Percentiles rank a stretch among this genome's conserved stretches.
These are phyloP conservation scores for Phylloporus sp. DNA, from an alignment of 768 basidiomycete species.

Conservation along the genomic window DNA sequence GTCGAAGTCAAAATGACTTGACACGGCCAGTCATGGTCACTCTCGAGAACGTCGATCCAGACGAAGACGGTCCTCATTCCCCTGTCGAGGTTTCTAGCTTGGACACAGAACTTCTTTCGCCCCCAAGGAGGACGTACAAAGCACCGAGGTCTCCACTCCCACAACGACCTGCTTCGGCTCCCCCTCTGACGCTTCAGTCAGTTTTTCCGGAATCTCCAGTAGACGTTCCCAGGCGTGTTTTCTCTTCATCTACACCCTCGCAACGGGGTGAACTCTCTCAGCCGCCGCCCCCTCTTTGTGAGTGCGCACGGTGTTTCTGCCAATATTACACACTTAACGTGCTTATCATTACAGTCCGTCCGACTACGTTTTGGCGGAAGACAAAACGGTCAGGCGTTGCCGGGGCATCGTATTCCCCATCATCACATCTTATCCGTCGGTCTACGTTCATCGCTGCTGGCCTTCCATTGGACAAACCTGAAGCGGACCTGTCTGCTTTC, in stretches of 20 bases:
- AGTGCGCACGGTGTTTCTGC: constrained; percentile 25
- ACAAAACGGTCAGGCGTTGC: constrained; percentile 70
- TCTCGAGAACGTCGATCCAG: constrained; percentile 25
- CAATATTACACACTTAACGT: background rate
- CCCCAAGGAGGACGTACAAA: constrained; percentile 28
- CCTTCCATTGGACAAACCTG: constrained; percentile 59
- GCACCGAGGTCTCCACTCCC: constrained; percentile 12
- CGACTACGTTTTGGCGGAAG: constrained; percentile 77
- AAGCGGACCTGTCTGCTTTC: constrained; percentile 56
- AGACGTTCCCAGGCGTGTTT: constrained; percentile 11
- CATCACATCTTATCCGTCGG: constrained; percentile 68
- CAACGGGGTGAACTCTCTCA: constrained; percentile 43
- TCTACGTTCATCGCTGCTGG: constrained; percentile 80
- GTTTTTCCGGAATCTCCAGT: background rate
- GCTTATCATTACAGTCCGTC: constrained; percentile 52
- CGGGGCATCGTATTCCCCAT: constrained; percentile 67
- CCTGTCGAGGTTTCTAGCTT: constrained; percentile 19
- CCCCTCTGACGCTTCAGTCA: constrained; percentile 14
- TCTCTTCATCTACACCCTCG: constrained; percentile 11
- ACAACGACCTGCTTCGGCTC: constrained; percentile 21
- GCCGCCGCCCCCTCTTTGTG: constrained; percentile 64
- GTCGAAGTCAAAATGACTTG: constrained; percentile 28
- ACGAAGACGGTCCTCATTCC: constrained; percentile 21
- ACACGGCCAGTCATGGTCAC: constrained; percentile 31
- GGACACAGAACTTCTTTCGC: constrained; percentile 23